phyloP scores from a whole-genome alignment of 306 rosid species.

The Casuarina glauca region DNA sequence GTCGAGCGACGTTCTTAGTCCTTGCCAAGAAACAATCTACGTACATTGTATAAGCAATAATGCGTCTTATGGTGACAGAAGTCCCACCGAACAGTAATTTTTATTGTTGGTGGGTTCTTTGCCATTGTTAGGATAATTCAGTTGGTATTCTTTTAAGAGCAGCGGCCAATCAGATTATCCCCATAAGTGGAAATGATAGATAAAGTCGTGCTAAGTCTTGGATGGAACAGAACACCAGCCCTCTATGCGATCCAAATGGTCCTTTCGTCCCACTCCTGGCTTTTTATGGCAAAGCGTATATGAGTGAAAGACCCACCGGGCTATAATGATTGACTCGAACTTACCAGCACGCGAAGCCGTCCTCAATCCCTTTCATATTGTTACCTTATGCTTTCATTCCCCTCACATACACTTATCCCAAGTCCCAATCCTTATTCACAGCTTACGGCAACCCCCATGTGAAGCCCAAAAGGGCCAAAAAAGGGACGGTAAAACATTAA shows the following conservation, averaged over 20 bases:
- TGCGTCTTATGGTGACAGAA: neutral
- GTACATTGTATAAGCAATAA: constrained; percentile 10
- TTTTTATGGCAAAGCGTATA: neutral
- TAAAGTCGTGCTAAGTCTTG: neutral
- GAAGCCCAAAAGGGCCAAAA: too few relatives aligned
- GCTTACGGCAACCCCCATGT: neutral
- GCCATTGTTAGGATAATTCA: neutral
- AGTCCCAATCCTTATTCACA: neutral
- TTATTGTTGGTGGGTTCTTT: too few relatives aligned
- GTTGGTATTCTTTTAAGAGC: neutral
- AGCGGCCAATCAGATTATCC: neutral
- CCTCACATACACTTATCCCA: neutral
- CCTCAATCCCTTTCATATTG: neutral
- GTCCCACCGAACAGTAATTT: neutral
- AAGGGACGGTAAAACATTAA: too few relatives aligned
- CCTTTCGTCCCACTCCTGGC: neutral
- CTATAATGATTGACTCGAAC: neutral
- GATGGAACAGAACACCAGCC: neutral
- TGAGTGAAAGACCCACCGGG: neutral
- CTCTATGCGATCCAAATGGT: neutral
- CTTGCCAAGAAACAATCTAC: neutral
- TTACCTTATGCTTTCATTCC: neutral
- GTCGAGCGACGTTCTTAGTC: neutral
- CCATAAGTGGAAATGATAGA: neutral
- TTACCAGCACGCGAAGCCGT: neutral